Evolutionary conservation across 2,329 filamentous ascomycete species (phyloP).

Genomic region (Cercospora brassicicola): DNA sequence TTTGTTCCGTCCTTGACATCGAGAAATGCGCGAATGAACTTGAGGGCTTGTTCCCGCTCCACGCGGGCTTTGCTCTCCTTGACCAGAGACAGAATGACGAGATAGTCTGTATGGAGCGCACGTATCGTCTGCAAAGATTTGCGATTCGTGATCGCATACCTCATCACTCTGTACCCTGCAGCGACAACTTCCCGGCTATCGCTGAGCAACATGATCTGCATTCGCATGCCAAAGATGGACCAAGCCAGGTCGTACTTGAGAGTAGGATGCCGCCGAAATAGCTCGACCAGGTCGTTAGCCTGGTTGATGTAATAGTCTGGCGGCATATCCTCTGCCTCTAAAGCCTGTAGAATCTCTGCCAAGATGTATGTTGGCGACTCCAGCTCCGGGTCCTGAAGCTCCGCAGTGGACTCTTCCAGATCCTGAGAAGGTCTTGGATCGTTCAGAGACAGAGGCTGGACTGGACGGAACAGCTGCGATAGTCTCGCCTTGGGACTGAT

Average conservation of each 20-base stretch:
- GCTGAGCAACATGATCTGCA: slow-evolving; percentile 94
- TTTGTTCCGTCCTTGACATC: slow-evolving; percentile 90
- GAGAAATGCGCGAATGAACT: slow-evolving; percentile 91
- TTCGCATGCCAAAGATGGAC: slow-evolving; percentile 88
- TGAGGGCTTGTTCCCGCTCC: slow-evolving; percentile 92
- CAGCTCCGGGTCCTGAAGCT: slow-evolving; percentile 62
- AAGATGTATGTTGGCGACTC: slow-evolving; percentile 92
- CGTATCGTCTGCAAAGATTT: slow-evolving; percentile 87
- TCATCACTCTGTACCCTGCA: slow-evolving; percentile 86
- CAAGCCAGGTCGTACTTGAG: slow-evolving; percentile 96
- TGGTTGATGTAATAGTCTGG: slow-evolving; percentile 94
- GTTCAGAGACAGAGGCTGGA: slow-evolving; percentile 56
- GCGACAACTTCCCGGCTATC: slow-evolving; percentile 95
- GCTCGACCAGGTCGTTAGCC: slow-evolving; percentile 87
- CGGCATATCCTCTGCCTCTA: slow-evolving; percentile 83
- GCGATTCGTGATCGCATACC: slow-evolving; percentile 91
- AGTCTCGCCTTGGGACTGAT: slow-evolving; percentile 49
- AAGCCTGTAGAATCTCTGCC: slow-evolving; percentile 82
- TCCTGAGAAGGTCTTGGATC: slow-evolving; percentile 39
- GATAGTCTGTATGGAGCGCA: slow-evolving; percentile 82
- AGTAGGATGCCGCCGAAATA: slow-evolving; percentile 91
- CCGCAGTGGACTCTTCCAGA: slow-evolving; percentile 52
- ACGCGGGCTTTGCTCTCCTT: slow-evolving; percentile 97
- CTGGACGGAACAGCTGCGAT: slow-evolving; percentile 57
- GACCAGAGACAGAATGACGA: slow-evolving; percentile 87